These are phyloP conservation scores for Cordyceps tenuipes DNA, from an alignment of 2,329 filamentous ascomycete species.

Conservation along the genomic window DNA sequence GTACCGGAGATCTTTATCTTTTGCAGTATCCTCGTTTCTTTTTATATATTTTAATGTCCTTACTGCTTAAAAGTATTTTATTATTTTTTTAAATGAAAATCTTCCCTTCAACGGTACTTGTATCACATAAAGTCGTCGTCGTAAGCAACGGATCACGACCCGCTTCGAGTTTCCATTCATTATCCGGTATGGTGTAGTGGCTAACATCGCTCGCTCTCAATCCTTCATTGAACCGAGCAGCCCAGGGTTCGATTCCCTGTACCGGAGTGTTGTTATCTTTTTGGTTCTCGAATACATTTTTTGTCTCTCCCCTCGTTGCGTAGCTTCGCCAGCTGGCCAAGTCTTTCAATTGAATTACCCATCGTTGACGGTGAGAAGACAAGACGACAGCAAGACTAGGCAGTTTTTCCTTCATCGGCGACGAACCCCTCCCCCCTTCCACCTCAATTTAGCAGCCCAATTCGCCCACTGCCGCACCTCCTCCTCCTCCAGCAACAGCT, in stretches of 20 bases:
- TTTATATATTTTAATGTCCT: not conserved
- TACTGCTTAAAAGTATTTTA: not conserved
- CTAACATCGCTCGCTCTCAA: conserved; percentile 30
- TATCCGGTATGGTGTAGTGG: conserved; percentile 29
- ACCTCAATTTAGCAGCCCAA: conserved; percentile 67
- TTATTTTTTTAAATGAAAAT: not conserved
- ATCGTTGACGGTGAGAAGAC: no score
- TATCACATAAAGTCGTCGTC: not conserved
- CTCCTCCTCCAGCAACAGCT: conserved; percentile 58
- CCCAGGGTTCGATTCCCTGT: conserved; percentile 17
- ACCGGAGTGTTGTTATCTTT: conserved; percentile 12
- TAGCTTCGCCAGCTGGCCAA: no score
- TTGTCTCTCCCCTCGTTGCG: no score
- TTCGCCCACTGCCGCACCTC: conserved; percentile 62
- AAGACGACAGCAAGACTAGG: no score
- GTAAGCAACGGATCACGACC: not conserved
- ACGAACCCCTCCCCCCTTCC: conserved; percentile 49
- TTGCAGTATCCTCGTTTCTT: not conserved
- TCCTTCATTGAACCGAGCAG: conserved; percentile 13
- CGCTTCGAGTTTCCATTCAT: not conserved
- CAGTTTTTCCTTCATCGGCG: not conserved
- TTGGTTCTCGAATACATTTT: not conserved
- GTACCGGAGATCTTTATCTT: conserved; percentile 13
- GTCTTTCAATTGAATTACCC: no score
- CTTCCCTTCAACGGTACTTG: not conserved